Evolutionary conservation across 306 rosid genomes (phyloP).

Genomic region (Fragaria iinumae): DNA sequence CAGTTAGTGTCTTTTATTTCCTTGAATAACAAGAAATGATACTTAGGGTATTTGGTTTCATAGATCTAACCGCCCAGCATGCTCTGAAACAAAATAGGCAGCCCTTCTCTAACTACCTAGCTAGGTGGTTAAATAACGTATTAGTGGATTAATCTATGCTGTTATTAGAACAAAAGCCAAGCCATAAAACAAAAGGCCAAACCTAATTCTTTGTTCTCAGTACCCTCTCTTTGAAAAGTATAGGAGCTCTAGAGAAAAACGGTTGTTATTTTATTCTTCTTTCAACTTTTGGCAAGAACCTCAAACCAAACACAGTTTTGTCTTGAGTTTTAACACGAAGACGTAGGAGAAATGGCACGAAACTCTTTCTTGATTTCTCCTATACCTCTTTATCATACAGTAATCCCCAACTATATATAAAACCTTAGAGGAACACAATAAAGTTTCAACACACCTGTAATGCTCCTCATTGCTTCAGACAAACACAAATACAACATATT

Average conservation of each 20-base stretch:
- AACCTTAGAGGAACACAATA: background rate
- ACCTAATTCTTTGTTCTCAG: background rate
- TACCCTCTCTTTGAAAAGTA: background rate
- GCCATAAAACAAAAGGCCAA: background rate
- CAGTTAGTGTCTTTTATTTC: background rate
- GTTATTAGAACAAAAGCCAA: background rate
- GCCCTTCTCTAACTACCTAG: background rate
- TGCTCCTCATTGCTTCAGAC: background rate
- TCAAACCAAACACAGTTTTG: background rate
- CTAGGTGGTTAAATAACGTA: conserved; percentile 16
- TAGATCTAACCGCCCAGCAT: background rate
- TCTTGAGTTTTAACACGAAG: conserved; percentile 4
- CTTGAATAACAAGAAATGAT: background rate
- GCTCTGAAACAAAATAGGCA: background rate
- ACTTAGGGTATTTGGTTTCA: background rate
- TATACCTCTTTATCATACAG: background rate
- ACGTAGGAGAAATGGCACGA: background rate
- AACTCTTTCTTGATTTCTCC: conserved; percentile 11
- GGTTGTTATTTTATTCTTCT: background rate
- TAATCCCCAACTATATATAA: background rate
- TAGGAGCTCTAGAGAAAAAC: background rate
- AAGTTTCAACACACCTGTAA: conserved; percentile 9
- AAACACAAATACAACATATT: background rate
- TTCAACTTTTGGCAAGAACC: conserved; percentile 14
- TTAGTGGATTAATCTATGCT: background rate